These are phyloP conservation scores for Penicillium angulare DNA, from an alignment of 495 filamentous ascomycete species.

Conservation along the genomic window DNA sequence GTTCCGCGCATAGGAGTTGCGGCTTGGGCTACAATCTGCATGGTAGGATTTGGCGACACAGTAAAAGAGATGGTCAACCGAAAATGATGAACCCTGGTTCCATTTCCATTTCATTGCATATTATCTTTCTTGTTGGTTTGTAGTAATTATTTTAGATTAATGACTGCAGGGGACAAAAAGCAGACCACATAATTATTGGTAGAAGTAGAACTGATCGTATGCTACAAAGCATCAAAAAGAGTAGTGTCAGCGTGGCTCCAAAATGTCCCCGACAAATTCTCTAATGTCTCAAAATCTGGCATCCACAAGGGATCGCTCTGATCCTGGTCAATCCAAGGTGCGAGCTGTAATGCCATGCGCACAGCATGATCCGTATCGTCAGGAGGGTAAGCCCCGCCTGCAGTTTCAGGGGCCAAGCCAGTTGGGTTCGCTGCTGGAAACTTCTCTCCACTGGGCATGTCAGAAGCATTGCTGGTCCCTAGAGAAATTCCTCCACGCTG, in stretches of 20 bases:
- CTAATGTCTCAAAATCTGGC: constrained; percentile 47
- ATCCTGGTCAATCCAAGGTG: constrained; percentile 47
- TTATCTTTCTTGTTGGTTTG: no score
- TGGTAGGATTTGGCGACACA: constrained; percentile 19
- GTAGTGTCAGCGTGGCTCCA: constrained; percentile 34
- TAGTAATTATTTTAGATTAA: no score
- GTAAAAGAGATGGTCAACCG: constrained; percentile 4
- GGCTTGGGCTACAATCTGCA: constrained; percentile 16
- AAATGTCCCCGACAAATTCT: constrained; percentile 37
- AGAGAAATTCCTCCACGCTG: constrained; percentile 22
- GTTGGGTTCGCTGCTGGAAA: constrained; percentile 11
- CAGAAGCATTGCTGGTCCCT: constrained; percentile 10
- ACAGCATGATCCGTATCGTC: constrained; percentile 36
- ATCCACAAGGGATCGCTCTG: constrained; percentile 44
- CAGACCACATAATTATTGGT: no score
- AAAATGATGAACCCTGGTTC: neutral
- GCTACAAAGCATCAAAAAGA: constrained; percentile 35
- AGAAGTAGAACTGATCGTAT: neutral
- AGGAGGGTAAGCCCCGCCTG: constrained; percentile 10
- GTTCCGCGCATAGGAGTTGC: constrained; percentile 16
- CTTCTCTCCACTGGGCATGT: constrained; percentile 17
- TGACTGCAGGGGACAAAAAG: no score
- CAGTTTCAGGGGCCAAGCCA: constrained; percentile 12
- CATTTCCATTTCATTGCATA: neutral
- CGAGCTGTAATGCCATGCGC: constrained; percentile 45